phyloP scores from a whole-genome alignment of 2,329 filamentous ascomycete species.

The Moelleriella libera region DNA sequence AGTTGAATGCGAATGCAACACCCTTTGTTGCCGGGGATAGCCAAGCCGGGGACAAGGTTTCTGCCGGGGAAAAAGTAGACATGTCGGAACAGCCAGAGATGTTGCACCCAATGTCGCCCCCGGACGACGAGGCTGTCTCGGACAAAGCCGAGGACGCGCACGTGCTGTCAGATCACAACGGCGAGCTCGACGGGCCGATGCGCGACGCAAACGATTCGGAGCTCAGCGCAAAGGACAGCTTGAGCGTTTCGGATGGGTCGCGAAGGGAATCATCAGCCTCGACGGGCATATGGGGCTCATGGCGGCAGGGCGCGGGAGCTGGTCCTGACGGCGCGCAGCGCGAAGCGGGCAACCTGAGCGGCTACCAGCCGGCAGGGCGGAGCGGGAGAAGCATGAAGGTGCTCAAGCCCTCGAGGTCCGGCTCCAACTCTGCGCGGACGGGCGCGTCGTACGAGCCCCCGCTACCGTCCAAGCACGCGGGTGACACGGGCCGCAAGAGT shows the following conservation, averaged over 20 bases:
- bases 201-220: slow-evolving; percentile 10
- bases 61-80: not conserved
- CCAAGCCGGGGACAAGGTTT: slow-evolving; percentile 7
- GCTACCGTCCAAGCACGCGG: slow-evolving; percentile 26
- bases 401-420: slow-evolving; percentile 60
- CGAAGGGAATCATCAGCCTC: slow-evolving; percentile 35
- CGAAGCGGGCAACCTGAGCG: slow-evolving; percentile 41
- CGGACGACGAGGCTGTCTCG: slow-evolving; percentile 18
- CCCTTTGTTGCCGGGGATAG: slow-evolving; percentile 25
- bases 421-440: slow-evolving; percentile 35
- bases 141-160: slow-evolving; percentile 19
- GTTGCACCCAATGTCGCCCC: slow-evolving; percentile 19
- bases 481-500: slow-evolving; percentile 40
- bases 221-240: slow-evolving; percentile 12
- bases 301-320: slow-evolving; percentile 44
- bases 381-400: slow-evolving; percentile 72
- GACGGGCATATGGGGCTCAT: slow-evolving; percentile 53
- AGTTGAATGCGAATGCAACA: slow-evolving; percentile 38
- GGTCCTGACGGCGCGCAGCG: slow-evolving; percentile 38
- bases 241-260: slow-evolving; percentile 13
- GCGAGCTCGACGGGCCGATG: slow-evolving; percentile 25
- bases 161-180: slow-evolving; percentile 27
- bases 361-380: slow-evolving; percentile 55
- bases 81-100: slow-evolving; percentile 10
- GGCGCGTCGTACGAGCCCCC: slow-evolving; percentile 39